Evolutionary conservation across 371 early-diverging fungal species (phyloP), one percentile per base, ranked within the genome.

Genomic region (Syncephalastrum sp.): DNA sequence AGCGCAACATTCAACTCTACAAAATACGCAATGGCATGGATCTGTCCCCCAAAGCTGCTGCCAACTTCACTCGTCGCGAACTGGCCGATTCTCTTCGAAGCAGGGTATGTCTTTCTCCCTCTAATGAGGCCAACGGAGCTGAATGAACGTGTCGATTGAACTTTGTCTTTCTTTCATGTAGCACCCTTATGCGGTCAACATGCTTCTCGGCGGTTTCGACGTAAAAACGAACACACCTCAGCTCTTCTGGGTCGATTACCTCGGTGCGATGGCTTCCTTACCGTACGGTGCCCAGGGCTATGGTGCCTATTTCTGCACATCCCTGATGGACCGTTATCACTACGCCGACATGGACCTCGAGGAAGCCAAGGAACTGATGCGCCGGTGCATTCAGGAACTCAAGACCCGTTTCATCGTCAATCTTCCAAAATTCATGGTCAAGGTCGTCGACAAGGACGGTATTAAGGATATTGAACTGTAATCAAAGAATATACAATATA

Each of bases 241-340:
- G 53, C 80, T 98, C 52, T 95, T 88, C 81, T 93, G 97, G 95
- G 79, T 95, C 57, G 98, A 98, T 76, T 87, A 98, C 69, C 75
- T 97, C 61, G 90, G 91, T 17, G 81, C 92, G 1, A 79, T 86
- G 77, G 83, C 87, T 21, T 84, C 87, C 59, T 79, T 95, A 43
- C 88, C 91, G 38, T 96, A 85, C 75, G 96, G 92, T 17, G 91
- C 93, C 50, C 98, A 98, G 65, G 98, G 97, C 7, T 94, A 96
- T 61, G 92, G 92, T 45, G 79, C 91, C 17, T 96, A 92, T 82
- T 96, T 95, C 75, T 82, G 88, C 65, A 83, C 90, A 71, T 91
- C 95, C 45, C 79, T 95, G 23, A 84, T 98, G 89, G 98, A 98
- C 82, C 87, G 93, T 50, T 89, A 94, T 76, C 93, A 96, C 82